Percentiles rank a stretch among this genome's conserved stretches.
Conservation (phyloP, 2,329 filamentous ascomycete species). For the Camptophora hylomeconis region DNA sequence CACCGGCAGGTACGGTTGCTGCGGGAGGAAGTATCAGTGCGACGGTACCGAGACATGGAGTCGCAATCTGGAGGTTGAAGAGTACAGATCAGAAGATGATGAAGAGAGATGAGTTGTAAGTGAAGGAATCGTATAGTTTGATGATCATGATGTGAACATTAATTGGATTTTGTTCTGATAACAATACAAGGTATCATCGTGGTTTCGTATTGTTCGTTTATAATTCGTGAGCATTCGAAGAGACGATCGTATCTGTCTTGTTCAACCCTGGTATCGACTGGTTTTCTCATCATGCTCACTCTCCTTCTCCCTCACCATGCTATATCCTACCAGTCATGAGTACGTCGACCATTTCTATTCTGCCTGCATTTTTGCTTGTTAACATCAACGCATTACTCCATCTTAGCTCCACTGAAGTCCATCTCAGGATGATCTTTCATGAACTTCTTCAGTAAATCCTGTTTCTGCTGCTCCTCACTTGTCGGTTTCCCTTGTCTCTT, state of each 20-base stretch:
- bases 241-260: no score
- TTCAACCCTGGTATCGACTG: no score
- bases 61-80: conserved; percentile 38
- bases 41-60: conserved; percentile 35
- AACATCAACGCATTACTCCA: conserved; percentile 27
- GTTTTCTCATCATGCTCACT: no score
- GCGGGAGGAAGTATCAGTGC: conserved; percentile 23
- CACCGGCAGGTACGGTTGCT: conserved; percentile 30
- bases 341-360: no score
- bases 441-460: conserved; percentile 86
- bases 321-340: no score
- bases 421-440: conserved; percentile 65
- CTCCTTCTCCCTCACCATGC: no score
- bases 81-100: background rate
- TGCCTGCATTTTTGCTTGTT: background rate
- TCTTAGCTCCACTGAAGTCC: conserved; percentile 55
- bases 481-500: conserved; percentile 84
- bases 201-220: no score
- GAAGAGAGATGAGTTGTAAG: conserved; percentile 12
- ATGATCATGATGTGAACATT: no score
- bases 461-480: conserved; percentile 91
- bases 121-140: no score
- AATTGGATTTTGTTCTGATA: no score
- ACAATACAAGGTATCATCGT: no score
- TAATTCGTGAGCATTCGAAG: no score